Conservation (phyloP, 2,329 filamentous ascomycete genomes). For the Arthroderma sp. region DNA sequence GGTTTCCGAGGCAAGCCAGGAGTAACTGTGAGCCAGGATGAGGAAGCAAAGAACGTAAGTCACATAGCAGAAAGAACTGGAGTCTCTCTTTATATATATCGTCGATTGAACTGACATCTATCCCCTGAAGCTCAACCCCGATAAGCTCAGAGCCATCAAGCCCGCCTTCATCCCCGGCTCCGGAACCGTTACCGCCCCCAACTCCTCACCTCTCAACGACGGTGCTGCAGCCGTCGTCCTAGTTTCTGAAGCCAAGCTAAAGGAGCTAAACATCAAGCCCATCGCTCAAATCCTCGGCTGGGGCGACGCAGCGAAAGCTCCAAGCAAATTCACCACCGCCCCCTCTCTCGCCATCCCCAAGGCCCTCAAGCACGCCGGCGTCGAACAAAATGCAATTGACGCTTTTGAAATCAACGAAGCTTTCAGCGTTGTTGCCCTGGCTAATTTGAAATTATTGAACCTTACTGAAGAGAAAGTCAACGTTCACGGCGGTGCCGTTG, state of each 20-base stretch:
- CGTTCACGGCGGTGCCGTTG: slow-evolving; percentile 86
- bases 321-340: slow-evolving; percentile 90
- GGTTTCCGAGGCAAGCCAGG: slow-evolving; percentile 83
- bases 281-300: slow-evolving; percentile 95
- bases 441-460: slow-evolving; percentile 84
- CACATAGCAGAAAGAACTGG: too few species aligned
- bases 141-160: slow-evolving; percentile 74
- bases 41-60: slow-evolving; percentile 81
- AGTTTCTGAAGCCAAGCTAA: slow-evolving; percentile 84
- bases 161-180: slow-evolving; percentile 62
- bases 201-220: slow-evolving; percentile 92
- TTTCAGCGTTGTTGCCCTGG: slow-evolving; percentile 89
- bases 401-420: slow-evolving; percentile 99
- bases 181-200: slow-evolving; percentile 88
- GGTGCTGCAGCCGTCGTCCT: slow-evolving; percentile 86
- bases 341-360: slow-evolving; percentile 92
- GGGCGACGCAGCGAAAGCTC: slow-evolving; percentile 84
- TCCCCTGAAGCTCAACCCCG: slow-evolving; percentile 48
- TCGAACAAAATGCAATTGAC: slow-evolving; percentile 66
- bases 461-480: slow-evolving; percentile 80
- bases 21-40: slow-evolving; percentile 67
- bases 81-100: background rate
- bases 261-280: slow-evolving; percentile 80
- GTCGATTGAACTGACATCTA: background rate
- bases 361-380: slow-evolving; percentile 84